Percentiles rank a stretch among this genome's conserved stretches.
phyloP scores from a whole-genome alignment of 306 rosid species.

The Cicer cuneatum region DNA sequence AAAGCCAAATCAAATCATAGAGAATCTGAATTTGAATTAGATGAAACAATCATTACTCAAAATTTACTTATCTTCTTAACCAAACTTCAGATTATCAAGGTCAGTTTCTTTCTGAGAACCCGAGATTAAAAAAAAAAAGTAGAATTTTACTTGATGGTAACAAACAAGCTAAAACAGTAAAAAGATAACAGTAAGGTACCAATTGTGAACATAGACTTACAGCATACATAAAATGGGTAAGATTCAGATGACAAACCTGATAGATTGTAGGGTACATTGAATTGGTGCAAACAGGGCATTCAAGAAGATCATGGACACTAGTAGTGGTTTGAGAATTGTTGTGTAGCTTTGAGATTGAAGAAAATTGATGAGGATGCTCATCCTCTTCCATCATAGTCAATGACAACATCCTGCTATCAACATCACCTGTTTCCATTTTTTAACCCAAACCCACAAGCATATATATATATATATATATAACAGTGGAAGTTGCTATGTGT shows the following conservation, averaged over 20 bases:
- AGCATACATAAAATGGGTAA: slow-evolving; percentile 17
- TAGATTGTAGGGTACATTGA: slow-evolving; percentile 86
- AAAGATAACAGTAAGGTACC: no score
- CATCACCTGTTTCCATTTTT: slow-evolving; percentile 60
- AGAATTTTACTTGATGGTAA: no score
- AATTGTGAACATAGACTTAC: not conserved
- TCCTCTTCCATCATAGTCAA: slow-evolving; percentile 64
- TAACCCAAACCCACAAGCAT: slow-evolving; percentile 3
- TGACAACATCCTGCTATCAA: slow-evolving; percentile 51
- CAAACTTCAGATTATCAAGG: no score
- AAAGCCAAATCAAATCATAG: no score
- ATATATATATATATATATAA: not conserved
- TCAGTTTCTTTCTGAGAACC: no score
- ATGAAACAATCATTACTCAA: no score
- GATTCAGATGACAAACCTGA: slow-evolving; percentile 58
- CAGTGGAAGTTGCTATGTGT: slow-evolving; percentile 1
- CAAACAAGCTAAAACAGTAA: no score
- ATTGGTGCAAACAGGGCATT: slow-evolving; percentile 79
- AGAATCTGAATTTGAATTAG: no score
- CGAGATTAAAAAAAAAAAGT: no score
- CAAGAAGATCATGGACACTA: slow-evolving; percentile 78
- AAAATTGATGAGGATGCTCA: slow-evolving; percentile 57
- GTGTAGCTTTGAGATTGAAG: slow-evolving; percentile 60
- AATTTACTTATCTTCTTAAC: no score
- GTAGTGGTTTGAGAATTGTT: slow-evolving; percentile 55